These are phyloP conservation scores for Boletus semigastroideus DNA, from an alignment of 1,284 basidiomycete species.

Conservation along the genomic window DNA sequence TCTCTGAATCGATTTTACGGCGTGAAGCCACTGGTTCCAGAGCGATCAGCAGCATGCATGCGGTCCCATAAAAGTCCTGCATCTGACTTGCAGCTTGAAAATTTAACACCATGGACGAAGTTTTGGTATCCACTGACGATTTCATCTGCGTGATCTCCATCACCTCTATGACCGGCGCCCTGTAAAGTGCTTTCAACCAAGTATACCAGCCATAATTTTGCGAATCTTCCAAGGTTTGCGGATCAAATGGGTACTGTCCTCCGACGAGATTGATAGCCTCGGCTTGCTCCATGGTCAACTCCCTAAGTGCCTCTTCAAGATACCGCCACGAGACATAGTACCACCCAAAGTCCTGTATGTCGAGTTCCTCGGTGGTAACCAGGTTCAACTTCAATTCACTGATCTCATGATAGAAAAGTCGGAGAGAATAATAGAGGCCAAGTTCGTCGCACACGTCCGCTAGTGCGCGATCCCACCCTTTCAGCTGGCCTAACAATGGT, in stretches of 20 bases:
- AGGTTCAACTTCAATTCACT: not conserved
- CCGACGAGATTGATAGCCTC: constrained; percentile 4
- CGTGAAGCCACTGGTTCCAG: too few relatives aligned
- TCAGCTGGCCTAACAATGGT: constrained; percentile 5
- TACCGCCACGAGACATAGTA: not conserved
- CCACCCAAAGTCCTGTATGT: not conserved
- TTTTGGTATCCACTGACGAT: constrained; percentile 1
- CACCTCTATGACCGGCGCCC: too few relatives aligned
- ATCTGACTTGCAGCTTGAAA: constrained; percentile 1
- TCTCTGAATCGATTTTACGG: too few relatives aligned
- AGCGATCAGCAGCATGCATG: too few relatives aligned
- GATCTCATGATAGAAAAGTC: constrained; percentile 2
- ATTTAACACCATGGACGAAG: not conserved
- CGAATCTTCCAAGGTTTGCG: not conserved
- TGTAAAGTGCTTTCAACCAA: constrained; percentile 1
- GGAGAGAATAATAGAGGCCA: constrained; percentile 1
- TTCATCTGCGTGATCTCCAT: constrained; percentile 11
- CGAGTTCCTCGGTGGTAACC: constrained; percentile 20
- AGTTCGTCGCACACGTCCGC: constrained; percentile 19
- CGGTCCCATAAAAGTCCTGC: too few relatives aligned
- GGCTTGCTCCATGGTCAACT: constrained; percentile 19
- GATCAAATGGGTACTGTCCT: not conserved
- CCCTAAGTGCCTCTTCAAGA: not conserved
- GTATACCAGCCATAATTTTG: not conserved
- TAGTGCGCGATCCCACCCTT: constrained; percentile 38